Base-by-base conservation (phyloP, 306 rosid species). In the Rosa lucieae region DNA sequence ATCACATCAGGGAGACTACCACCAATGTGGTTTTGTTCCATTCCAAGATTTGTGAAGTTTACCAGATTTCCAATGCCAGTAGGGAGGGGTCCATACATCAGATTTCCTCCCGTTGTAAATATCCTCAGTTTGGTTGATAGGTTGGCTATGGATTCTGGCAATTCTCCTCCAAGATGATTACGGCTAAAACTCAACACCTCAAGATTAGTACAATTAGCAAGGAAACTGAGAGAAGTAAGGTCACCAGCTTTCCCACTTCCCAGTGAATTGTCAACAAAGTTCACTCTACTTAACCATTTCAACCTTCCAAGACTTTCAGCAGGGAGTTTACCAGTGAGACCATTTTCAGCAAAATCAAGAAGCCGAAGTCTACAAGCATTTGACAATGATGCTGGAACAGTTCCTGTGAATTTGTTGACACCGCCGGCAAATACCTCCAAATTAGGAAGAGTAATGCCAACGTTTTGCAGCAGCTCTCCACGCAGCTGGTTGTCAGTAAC, bases 381-480 rank as follows among this genome's bases (percentile, higher is more conserved):
- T 56, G 61, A 56, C n/a, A 89, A 52, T 7, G 93, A 91, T 13
- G 9, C 67, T 1, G 89, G 96, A 77, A 91, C 67, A n/a, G 49
- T 67, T 5, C 90, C 91, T 0, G 84, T 58, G 59, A 32, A 84
- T 10, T 67, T 59, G 66, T 89, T 91, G 70, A 20, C 77, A 32
- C 55, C 83, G 5, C 81, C 85, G 0, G 20, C 70, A 79, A 86
- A 89, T 32, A 32, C 4, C 48, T 70, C 17, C 14, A 89, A 85
- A 71, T 86, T 83, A 46, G 86, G 92, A 46, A 91, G 88, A 67
- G 79, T 84, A 15, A 78, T 35, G 40, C 90, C 89, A 6, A 89
- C 67, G 78, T 87, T 72, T 18, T 40, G 61, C 9, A 88, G 92
- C 35, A 91, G 58, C 62, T 29, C 77, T 35, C 93, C 93, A 18